Conservation (phyloP, 2,329 filamentous ascomycete species). For the Aspergillus sergii region DNA sequence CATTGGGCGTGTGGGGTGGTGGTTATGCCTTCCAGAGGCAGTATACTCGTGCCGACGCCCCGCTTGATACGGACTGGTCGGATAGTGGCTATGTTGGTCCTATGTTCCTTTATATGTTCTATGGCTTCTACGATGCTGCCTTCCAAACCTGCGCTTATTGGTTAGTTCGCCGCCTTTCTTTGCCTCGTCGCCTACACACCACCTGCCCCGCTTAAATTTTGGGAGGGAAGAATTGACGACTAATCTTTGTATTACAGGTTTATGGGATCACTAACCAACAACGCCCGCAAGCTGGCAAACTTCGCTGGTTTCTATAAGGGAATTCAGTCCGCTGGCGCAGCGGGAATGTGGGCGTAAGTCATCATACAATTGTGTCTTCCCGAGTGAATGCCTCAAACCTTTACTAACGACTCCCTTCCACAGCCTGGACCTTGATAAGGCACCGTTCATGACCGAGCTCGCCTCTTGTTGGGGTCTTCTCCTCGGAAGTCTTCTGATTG, state of each 20-base stretch:
- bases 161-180: constrained; percentile 47
- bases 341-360: constrained; percentile 53
- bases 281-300: constrained; percentile 87
- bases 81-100: constrained; percentile 70
- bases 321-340: constrained; percentile 84
- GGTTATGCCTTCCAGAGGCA: constrained; percentile 75
- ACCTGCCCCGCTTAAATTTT: background rate
- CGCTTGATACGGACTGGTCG: constrained; percentile 62
- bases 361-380: background rate
- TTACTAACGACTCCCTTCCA: constrained; percentile 54
- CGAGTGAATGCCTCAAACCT: background rate
- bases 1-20: constrained; percentile 79
- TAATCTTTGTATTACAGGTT: constrained; percentile 55
- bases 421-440: constrained; percentile 66
- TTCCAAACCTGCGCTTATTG: constrained; percentile 94
- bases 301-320: constrained; percentile 89
- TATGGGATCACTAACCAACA: constrained; percentile 93
- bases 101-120: constrained; percentile 89
- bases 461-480: constrained; percentile 76
- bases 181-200: background rate
- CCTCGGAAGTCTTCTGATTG: constrained; percentile 71
- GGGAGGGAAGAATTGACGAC: background rate
- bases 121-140: constrained; percentile 83
- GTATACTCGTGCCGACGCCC: constrained; percentile 53
- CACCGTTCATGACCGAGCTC: constrained; percentile 72